Percentiles rank a stretch among this genome's conserved stretches.
These are phyloP conservation scores for Alternaria sp. DNA, from an alignment of 2,329 filamentous ascomycete species.

Conservation along the genomic window DNA sequence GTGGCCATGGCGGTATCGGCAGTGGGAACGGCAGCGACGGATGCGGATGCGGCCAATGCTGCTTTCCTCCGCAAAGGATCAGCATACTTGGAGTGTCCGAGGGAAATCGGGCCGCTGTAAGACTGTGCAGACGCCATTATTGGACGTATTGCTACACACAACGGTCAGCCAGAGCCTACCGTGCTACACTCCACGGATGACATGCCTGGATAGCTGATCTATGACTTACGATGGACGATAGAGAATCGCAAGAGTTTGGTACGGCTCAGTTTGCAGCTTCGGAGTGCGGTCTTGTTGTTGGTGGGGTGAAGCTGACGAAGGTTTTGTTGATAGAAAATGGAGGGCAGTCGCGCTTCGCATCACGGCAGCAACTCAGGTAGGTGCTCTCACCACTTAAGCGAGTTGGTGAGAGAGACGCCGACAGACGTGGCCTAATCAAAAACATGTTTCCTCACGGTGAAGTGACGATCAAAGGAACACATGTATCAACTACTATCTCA, in stretches of 20 bases:
- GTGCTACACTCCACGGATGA: not conserved
- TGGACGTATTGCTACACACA: not conserved
- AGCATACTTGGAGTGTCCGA: constrained; percentile 33
- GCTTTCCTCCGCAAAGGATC: constrained; percentile 15
- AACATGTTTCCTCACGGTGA: not conserved
- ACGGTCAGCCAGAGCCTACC: not conserved
- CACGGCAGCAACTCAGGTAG: constrained; percentile 6
- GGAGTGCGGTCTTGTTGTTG: not conserved
- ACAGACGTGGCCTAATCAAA: not conserved
- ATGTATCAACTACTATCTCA: not conserved
- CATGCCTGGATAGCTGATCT: not conserved
- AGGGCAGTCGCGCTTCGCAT: constrained; percentile 5
- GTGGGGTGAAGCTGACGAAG: not conserved
- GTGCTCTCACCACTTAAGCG: not conserved
- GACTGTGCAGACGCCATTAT: constrained; percentile 17
- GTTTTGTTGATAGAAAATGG: not conserved
- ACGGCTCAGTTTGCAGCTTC: not conserved
- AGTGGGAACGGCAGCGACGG: not conserved
- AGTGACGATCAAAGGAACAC: not conserved
- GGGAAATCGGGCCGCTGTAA: constrained; percentile 22
- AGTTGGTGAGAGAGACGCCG: not conserved
- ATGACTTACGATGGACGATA: not conserved
- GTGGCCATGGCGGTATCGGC: constrained; percentile 31
- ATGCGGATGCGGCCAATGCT: constrained; percentile 11
- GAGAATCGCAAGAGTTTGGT: not conserved